Evolutionary conservation across 305 asterid species (phyloP).

Genomic region (Withania somnifera): DNA sequence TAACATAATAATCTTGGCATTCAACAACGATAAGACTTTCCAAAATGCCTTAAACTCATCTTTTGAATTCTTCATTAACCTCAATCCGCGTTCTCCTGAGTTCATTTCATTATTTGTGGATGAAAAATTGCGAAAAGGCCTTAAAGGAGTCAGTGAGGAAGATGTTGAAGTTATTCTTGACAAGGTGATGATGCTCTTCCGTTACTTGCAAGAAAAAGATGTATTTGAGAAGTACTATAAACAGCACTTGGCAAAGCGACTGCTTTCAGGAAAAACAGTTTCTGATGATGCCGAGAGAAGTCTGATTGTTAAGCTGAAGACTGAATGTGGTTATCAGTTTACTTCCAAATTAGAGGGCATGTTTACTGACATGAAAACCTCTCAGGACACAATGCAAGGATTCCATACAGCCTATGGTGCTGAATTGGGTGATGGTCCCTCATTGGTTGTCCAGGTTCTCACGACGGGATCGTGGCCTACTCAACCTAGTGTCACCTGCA

Average conservation of each 20-base stretch:
- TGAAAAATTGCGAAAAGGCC: conserved; percentile 67
- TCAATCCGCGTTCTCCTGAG: conserved; percentile 68
- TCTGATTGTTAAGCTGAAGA: conserved; percentile 64
- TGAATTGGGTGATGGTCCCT: conserved; percentile 50
- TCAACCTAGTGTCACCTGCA: conserved; percentile 52
- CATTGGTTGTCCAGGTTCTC: conserved; percentile 60
- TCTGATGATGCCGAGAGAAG: conserved; percentile 81
- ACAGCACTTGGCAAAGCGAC: conserved; percentile 75
- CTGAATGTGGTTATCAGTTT: conserved; percentile 78
- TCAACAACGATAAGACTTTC: conserved; percentile 60
- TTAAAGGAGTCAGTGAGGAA: conserved; percentile 72
- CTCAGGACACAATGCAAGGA: conserved; percentile 78
- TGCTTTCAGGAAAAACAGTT: conserved; percentile 58
- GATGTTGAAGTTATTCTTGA: conserved; percentile 63
- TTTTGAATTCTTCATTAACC: conserved; percentile 62
- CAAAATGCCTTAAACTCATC: conserved; percentile 76
- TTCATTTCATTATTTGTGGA: conserved; percentile 67
- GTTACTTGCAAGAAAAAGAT: conserved; percentile 78
- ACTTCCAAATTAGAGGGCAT: conserved; percentile 78
- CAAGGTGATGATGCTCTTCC: conserved; percentile 72
- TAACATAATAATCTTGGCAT: conserved; percentile 43
- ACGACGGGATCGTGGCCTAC: conserved; percentile 84
- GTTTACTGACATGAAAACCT: conserved; percentile 84
- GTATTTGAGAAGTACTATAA: conserved; percentile 76
- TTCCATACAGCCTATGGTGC: conserved; percentile 39